Percentiles rank a stretch among this genome's conserved stretches.
Evolutionary conservation across 1,284 basidiomycete species (phyloP).

Genomic region (Mycena citricolor): DNA sequence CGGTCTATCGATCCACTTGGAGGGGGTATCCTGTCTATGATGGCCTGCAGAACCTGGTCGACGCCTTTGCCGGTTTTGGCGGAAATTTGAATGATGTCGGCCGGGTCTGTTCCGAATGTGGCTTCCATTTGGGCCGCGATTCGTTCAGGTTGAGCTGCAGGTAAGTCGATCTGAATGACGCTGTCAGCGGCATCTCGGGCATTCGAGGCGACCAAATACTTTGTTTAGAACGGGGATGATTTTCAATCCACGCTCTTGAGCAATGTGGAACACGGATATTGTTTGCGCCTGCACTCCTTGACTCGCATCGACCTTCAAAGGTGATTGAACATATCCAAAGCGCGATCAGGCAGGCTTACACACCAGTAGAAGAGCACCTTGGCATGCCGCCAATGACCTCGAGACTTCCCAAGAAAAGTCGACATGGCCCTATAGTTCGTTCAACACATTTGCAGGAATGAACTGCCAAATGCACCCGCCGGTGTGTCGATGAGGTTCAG

Average conservation of each 20-base stretch:
- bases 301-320: slow-evolving; percentile 78
- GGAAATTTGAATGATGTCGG: slow-evolving; percentile 76
- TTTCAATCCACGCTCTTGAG: slow-evolving; percentile 76
- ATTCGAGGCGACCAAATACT: slow-evolving; percentile 39
- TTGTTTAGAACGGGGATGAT: slow-evolving; percentile 97
- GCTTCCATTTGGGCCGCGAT: slow-evolving; percentile 80
- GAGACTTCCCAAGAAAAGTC: slow-evolving; percentile 98
- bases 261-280: slow-evolving; percentile 91
- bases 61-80: slow-evolving; percentile 93
- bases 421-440: slow-evolving; percentile 73
- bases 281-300: slow-evolving; percentile 99
- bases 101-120: slow-evolving; percentile 77
- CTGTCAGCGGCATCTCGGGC: slow-evolving; percentile 6
- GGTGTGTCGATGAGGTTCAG: slow-evolving; percentile 98
- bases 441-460: not conserved
- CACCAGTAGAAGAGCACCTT: slow-evolving; percentile 89
- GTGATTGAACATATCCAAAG: not conserved
- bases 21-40: slow-evolving; percentile 82
- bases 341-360: slow-evolving; percentile 20
- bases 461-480: slow-evolving; percentile 40
- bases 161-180: slow-evolving; percentile 74
- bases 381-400: slow-evolving; percentile 88
- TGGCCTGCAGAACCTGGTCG: slow-evolving; percentile 73
- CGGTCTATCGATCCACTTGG: slow-evolving; percentile 54
- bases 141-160: slow-evolving; percentile 79